Evolutionary conservation across 1,139 yeast species (phyloP), one percentile per base, ranked within the genome.

Genomic region (Nakaseomyces sp.): DNA sequence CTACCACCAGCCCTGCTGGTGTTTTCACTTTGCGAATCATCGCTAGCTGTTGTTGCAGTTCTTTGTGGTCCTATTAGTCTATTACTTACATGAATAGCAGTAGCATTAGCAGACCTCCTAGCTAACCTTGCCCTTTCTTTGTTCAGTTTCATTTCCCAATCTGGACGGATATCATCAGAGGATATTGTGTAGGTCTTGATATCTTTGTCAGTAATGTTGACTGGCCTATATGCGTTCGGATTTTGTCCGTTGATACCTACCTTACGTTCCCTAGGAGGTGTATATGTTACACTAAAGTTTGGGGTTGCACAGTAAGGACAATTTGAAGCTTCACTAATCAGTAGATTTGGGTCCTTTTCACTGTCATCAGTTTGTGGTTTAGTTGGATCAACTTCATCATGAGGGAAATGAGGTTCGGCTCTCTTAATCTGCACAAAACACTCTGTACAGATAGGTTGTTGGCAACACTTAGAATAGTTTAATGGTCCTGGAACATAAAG

Each of bases 381-480:
- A 0, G 65, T 54, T 30, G 66, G 63, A 30, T 64, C 59, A 22
- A 62, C 69, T 46, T 71, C 78, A 49, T 83, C 93, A 59, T 86
- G 94, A 0, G 96, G 95, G 29, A 89, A 86, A 64, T 89, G 97
- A 0, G 98, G 97, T n/a, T 87, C 95, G 22, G 83, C 71, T 47
- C 98, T 73, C 63, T 85, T 88, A 60, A 91, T 88, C 63, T 89
- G 97, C 7, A 89, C 96, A 73, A 91, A 91, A 63, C 98, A 91
- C 65, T 91, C 98, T 1, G 96, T 76, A 65, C 98, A 91, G 18
- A 91, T 88, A 2, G 95, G 91, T 62, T 91, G 97, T 42, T 77
- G 74, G 61, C 98, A 91, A 63, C 98, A 91, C 40, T 95, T 71
- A n/a, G 95, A 82, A 43, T 74, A 64, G 66, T 91, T 91, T 52